Evolutionary conservation across 768 basidiomycete genomes (phyloP), one percentile per base, ranked within the genome.

Genomic region (Suillus discolor): DNA sequence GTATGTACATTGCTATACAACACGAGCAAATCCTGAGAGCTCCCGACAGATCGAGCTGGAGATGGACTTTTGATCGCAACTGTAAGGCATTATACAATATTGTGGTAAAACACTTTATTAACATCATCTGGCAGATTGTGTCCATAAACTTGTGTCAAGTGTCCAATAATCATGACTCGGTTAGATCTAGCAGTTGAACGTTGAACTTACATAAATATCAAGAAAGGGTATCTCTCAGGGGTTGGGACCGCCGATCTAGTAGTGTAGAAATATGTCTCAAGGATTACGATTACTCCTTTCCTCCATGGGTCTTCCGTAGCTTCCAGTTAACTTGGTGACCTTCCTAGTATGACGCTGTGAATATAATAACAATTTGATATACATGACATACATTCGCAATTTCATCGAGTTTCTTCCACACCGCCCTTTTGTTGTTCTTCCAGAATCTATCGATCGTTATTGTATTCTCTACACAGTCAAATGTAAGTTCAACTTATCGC

Each of bases 31-130:
- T 63, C 3, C 1, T 5, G 18, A 53, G 31, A 36, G 9, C 16
- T 11, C 8, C 15, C 38, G 36, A 23, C 9, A 73, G 70, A 38
- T 71, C n/a, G 49, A 59, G 16, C 23, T 73, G 23, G 7, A 68
- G 7, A 28, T 72, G 45, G 34, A 57, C 0, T 70, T 72, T 7
- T 59, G 20, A 64, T 63, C 25, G 28, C 11, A 49, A 7, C 31
- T 4, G 20, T 31, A 54, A 54, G 53, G 20, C 9, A 34, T 12
- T n/a, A n/a, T 20, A n/a, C 34, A 55, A 13, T 13, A 36, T 20
- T 36, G 31, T 15, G 34, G 34, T n/a, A 36, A n/a, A n/a, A 55
- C 20, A 12, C 20, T 3, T n/a, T 55, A 5, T 55, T 13, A 7
- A 55, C 6, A 34, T n/a, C 20, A 13, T n/a, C 12, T 20, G 54